A percentile compares a stretch with the other conserved stretches of the same genome.
These are phyloP conservation scores for Phytophthora cajani DNA, from an alignment of 352 stramenopile genomes.

Conservation along the genomic window DNA sequence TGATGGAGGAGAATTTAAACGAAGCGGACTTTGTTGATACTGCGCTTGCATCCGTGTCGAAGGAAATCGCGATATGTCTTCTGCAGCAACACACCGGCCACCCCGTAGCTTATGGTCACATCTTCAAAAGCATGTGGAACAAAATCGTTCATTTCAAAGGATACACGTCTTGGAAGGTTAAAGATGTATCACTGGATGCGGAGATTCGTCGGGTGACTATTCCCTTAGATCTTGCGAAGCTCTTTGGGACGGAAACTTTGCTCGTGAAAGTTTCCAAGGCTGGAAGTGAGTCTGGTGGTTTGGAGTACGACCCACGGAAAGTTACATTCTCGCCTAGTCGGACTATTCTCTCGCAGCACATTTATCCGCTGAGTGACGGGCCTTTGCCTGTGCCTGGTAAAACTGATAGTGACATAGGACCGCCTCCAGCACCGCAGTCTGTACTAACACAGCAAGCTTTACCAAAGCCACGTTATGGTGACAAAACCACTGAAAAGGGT, in stretches of 20 bases:
- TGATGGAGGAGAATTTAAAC: background rate
- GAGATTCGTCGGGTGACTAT: conserved; percentile 50
- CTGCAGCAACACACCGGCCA: conserved; percentile 14
- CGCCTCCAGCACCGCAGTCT: conserved; percentile 19
- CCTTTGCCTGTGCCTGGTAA: background rate
- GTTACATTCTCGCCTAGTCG: conserved; percentile 52
- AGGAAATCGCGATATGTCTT: conserved; percentile 44
- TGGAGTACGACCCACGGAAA: conserved; percentile 35
- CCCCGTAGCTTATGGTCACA: conserved; percentile 37
- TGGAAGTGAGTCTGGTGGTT: conserved; percentile 6
- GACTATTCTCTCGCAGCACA: conserved; percentile 67
- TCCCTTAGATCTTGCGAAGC: conserved; percentile 49
- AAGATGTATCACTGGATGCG: conserved; percentile 20
- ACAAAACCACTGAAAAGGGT: conserved; percentile 38
- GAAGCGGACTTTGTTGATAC: conserved; percentile 31
- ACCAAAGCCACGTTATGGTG: conserved; percentile 8
- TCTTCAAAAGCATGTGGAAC: conserved; percentile 51
- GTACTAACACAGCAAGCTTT: conserved; percentile 6
- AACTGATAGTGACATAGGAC: conserved; percentile 2
- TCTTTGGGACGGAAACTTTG: conserved; percentile 55
- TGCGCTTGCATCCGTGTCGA: conserved; percentile 33
- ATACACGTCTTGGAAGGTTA: conserved; percentile 47
- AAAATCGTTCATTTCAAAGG: conserved; percentile 36
- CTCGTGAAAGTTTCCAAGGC: conserved; percentile 39
- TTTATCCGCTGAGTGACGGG: conserved; percentile 40